A percentile compares a stretch with the other conserved stretches of the same genome.
phyloP scores from a whole-genome alignment of 2,329 filamentous ascomycete genomes.

The Akanthomyces uredinophilus region DNA sequence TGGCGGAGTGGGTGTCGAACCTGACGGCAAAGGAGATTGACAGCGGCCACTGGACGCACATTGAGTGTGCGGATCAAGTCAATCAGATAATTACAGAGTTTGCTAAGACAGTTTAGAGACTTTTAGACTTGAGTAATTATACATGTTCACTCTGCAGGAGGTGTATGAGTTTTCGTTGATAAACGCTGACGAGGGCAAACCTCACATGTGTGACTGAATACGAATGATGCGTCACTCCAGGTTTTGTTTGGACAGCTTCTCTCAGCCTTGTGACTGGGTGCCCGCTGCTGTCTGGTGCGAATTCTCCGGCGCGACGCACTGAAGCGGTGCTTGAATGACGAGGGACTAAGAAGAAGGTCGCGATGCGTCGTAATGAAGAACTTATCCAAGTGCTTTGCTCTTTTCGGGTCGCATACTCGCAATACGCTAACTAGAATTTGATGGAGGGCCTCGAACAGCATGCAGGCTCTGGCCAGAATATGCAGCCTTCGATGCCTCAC shows the following conservation, averaged over 20 bases:
- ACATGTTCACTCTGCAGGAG: not conserved
- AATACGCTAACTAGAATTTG: constrained; percentile 12
- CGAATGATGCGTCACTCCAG: no score
- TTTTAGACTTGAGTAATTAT: no score
- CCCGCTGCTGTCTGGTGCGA: no score
- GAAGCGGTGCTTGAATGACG: no score
- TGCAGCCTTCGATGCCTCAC: no score
- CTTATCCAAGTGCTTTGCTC: constrained; percentile 21
- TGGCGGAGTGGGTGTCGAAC: constrained; percentile 24
- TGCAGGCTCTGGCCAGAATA: not conserved
- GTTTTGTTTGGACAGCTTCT: no score
- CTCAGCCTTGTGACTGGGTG: no score
- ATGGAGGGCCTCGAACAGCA: constrained; percentile 8
- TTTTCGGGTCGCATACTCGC: constrained; percentile 11
- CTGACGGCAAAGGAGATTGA: constrained; percentile 33
- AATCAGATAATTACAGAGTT: constrained; percentile 23
- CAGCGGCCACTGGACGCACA: constrained; percentile 31
- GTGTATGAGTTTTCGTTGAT: no score
- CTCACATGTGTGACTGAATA: no score
- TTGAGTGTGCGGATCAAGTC: constrained; percentile 24
- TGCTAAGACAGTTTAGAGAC: not conserved
- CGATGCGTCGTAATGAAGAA: constrained; percentile 19
- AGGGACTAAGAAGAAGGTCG: constrained; percentile 22
- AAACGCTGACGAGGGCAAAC: no score
- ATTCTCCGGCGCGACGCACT: no score